A percentile compares a stretch with the other conserved stretches of the same genome.
Evolutionary conservation across 306 rosid genomes (phyloP).

Genomic region (Abrus precatorius): DNA sequence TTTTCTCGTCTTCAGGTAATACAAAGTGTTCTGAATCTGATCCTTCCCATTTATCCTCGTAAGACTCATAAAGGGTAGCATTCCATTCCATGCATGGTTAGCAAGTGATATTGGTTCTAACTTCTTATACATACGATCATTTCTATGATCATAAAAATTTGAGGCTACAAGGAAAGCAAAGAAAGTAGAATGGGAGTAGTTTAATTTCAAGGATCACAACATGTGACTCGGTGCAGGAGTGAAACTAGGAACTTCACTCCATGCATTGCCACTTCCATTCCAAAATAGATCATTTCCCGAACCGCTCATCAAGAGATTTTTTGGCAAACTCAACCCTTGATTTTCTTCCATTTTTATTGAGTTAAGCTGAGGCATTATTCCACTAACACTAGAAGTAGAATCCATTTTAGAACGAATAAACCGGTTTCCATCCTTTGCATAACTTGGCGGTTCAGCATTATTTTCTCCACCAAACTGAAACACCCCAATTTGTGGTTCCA

Average conservation of each 20-base stretch:
- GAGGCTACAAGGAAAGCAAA: constrained; percentile 11
- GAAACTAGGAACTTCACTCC: constrained; percentile 78
- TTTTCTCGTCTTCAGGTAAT: constrained; percentile 34
- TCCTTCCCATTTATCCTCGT: constrained; percentile 46
- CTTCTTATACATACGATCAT: constrained; percentile 35
- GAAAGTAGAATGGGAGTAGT: background rate
- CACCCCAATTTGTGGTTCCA: constrained; percentile 65
- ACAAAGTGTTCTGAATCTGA: constrained; percentile 24
- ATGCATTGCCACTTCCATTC: constrained; percentile 56
- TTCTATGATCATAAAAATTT: constrained; percentile 42
- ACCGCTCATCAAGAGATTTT: constrained; percentile 60
- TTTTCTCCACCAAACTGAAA: constrained; percentile 60
- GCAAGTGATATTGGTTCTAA: constrained; percentile 38
- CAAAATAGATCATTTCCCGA: constrained; percentile 62
- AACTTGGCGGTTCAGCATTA: constrained; percentile 50
- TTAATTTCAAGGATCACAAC: constrained; percentile 49
- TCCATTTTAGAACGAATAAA: constrained; percentile 58
- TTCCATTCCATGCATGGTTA: constrained; percentile 40
- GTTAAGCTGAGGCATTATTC: constrained; percentile 48
- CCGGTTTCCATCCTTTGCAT: constrained; percentile 47
- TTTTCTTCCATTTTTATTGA: constrained; percentile 67
- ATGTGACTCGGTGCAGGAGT: constrained; percentile 62
- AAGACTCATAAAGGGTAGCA: constrained; percentile 16
- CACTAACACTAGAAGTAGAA: constrained; percentile 50
- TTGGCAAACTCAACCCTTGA: constrained; percentile 67